Evolutionary conservation across 2,329 filamentous ascomycete species (phyloP), one percentile per base, ranked within the genome.

Genomic region (Colletotrichum tanaceti): DNA sequence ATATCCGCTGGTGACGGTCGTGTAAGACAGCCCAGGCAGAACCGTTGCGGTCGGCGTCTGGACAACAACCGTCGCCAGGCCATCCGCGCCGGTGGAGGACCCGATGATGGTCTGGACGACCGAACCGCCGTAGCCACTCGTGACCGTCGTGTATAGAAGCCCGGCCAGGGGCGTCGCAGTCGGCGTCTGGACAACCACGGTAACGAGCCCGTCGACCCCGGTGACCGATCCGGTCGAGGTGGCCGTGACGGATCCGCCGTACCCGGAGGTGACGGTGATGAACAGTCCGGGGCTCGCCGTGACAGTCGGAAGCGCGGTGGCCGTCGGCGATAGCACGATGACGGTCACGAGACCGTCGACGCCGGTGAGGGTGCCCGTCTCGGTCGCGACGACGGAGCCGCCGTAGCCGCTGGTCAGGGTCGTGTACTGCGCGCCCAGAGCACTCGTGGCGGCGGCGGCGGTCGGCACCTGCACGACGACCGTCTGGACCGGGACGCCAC

Each of bases 151-250:
- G 9, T 52, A 52, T 16, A 24, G 13, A 20, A 52, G 16, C 11
- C 49, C 49, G n/a, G n/a, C 20, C 28, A 43, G 43, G 16, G 14
- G 20, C 4, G 58, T 41, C 0, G n/a, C 20, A 3, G 60, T 53
- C 6, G 54, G 64, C 11, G 62, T 39, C 38, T 67, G 64, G 13
- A 67, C 16, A 7, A 67, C 14, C 5, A 64, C 65, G 4, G 60
- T 52, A 1, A 43, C 60, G 10, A 67, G 65, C 3, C 65, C 65
- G 38, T 58, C 55, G 3, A 7, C 18, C 6, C 55, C 55, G 4
- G 55, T 24, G 1, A 59, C 43, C 14, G 55, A 47, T 5, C 55
- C 55, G 14, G 61, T 63, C 3, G 61, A 63, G 7, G 61, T 63
- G 6, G 43, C 43, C 5, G 35, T 43, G 41, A 58, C 28, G 38